Percentiles rank a stretch among this genome's conserved stretches.
Conservation (phyloP, 2,329 filamentous ascomycete genomes). For the Apiospora pterosperma region DNA sequence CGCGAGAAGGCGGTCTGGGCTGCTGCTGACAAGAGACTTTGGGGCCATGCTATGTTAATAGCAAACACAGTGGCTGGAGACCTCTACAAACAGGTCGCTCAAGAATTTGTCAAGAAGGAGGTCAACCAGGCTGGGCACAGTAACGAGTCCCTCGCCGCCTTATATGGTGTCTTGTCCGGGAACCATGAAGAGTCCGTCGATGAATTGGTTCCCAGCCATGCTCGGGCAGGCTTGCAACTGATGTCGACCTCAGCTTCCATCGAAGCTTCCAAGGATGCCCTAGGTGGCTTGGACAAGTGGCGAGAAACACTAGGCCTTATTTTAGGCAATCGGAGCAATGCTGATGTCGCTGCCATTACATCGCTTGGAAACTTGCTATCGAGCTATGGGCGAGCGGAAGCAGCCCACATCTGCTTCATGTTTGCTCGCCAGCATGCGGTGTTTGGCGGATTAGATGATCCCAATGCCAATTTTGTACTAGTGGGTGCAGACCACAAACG, state of each 20-base stretch:
- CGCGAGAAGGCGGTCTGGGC: slow-evolving; percentile 90
- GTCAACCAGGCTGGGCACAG: slow-evolving; percentile 78
- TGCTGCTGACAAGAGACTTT: slow-evolving; percentile 87
- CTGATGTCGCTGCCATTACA: slow-evolving; percentile 74
- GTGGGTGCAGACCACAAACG: slow-evolving; percentile 79
- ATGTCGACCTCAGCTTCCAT: slow-evolving; percentile 68
- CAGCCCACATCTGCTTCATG: slow-evolving; percentile 90
- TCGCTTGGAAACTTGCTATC: slow-evolving; percentile 79
- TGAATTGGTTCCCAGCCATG: slow-evolving; percentile 89
- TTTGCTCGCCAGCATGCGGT: slow-evolving; percentile 71
- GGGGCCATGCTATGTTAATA: slow-evolving; percentile 94
- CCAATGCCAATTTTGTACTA: slow-evolving; percentile 73
- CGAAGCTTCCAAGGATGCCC: slow-evolving; percentile 64
- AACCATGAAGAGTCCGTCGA: slow-evolving; percentile 94
- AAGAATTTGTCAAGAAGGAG: slow-evolving; percentile 94
- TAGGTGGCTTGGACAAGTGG: slow-evolving; percentile 91
- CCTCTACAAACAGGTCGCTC: slow-evolving; percentile 87
- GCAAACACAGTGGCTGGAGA: slow-evolving; percentile 70
- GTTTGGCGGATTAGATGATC: slow-evolving; percentile 82
- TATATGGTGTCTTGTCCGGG: slow-evolving; percentile 92
- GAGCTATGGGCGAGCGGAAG: slow-evolving; percentile 84
- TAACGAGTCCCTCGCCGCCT: slow-evolving; percentile 81
- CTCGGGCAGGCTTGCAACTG: slow-evolving; percentile 87
- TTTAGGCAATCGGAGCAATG: slow-evolving; percentile 79
- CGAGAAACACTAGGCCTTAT: slow-evolving; percentile 83